Evolutionary conservation across 2,329 filamentous ascomycete species (phyloP), one percentile per base, ranked within the genome.

Genomic region (Fusarium pseudonygamai): DNA sequence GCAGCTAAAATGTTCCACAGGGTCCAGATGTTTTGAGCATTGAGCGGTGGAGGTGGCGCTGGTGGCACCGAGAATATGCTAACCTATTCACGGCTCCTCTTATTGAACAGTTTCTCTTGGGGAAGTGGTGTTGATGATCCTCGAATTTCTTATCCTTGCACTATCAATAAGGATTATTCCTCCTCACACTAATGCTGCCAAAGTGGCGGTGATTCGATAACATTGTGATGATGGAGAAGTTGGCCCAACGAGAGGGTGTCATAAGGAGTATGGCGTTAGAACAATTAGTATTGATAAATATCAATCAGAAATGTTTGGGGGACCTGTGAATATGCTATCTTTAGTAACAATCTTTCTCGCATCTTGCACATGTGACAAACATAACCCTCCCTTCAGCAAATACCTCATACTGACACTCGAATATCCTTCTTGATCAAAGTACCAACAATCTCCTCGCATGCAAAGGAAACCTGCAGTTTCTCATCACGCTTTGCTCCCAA

Each of bases 361-460:
- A 59, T 64, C 47, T 55, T 58, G n/a, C 22, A 37, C 18, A 59
- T 60, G 32, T 59, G 30, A 45, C 22, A 30, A 28, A 37, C 42
- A 57, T 55, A 30, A 14, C 24, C 15, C 20, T 30, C n/a, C 42
- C 30, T 18, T 15, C 26, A 30, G 28, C 40, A 72, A 30, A 39
- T 50, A 26, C 50, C 8, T 28, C 46, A 18, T 39, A 42, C 71
- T 69, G 39, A 59, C 43, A 79, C 66, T 26, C 64, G 53, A 59
- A 79, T 42, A 30, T 69, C 67, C 55, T 72, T 70, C 24, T 79
- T 75, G 43, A 87, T 79, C 37, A 84, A 79, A 0, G 90, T 91
- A 4, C 90, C 90, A 7, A 91, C 93, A 76, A 98, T 92, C 47
- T 94, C 92, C 82, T 98, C 96, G 73, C 95, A 98, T 80, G 93